phyloP scores from a whole-genome alignment of 148 eudicot genomes.

The Camellia japonica region DNA sequence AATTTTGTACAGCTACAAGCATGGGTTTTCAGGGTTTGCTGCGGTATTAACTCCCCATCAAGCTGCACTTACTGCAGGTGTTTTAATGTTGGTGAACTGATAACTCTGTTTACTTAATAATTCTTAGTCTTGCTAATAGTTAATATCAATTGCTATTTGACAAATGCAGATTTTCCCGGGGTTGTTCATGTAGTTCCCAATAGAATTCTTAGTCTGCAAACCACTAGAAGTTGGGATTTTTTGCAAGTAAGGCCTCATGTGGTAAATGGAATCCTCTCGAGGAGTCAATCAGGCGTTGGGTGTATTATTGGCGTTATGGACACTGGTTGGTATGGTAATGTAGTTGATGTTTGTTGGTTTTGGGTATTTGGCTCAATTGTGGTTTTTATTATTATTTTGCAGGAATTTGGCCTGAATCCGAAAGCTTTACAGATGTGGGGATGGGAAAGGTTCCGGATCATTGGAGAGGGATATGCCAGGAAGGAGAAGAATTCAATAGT shows the following conservation, averaged over 20 bases:
- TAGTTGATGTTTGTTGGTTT: not conserved
- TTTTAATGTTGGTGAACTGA: not conserved
- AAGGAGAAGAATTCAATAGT: slow-evolving; percentile 41
- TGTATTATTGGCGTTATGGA: slow-evolving; percentile 52
- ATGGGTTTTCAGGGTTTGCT: slow-evolving; percentile 63
- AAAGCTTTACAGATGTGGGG: slow-evolving; percentile 41
- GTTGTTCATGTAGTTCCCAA: slow-evolving; percentile 44
- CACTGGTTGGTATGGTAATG: slow-evolving; percentile 31
- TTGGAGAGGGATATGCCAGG: slow-evolving; percentile 51
- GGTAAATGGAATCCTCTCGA: slow-evolving; percentile 36
- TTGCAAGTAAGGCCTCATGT: slow-evolving; percentile 33
- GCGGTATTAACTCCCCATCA: slow-evolving; percentile 42
- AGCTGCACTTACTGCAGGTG: slow-evolving; percentile 43
- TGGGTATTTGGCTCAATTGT: not conserved
- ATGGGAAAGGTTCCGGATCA: slow-evolving; percentile 40
- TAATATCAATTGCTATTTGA: not conserved
- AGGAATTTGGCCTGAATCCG: slow-evolving; percentile 53
- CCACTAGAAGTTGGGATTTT: slow-evolving; percentile 64
- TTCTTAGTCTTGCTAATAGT: not conserved
- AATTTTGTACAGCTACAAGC: slow-evolving; percentile 53
- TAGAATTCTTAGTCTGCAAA: slow-evolving; percentile 33
- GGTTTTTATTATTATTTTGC: slow-evolving; percentile 4
- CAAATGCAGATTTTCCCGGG: slow-evolving; percentile 42
- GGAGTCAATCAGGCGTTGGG: slow-evolving; percentile 36
- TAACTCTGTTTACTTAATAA: not conserved